Percentiles rank a stretch among this genome's conserved stretches.
These are phyloP conservation scores for Aspergillus ibericus DNA, from an alignment of 2,329 filamentous ascomycete species.

Conservation along the genomic window DNA sequence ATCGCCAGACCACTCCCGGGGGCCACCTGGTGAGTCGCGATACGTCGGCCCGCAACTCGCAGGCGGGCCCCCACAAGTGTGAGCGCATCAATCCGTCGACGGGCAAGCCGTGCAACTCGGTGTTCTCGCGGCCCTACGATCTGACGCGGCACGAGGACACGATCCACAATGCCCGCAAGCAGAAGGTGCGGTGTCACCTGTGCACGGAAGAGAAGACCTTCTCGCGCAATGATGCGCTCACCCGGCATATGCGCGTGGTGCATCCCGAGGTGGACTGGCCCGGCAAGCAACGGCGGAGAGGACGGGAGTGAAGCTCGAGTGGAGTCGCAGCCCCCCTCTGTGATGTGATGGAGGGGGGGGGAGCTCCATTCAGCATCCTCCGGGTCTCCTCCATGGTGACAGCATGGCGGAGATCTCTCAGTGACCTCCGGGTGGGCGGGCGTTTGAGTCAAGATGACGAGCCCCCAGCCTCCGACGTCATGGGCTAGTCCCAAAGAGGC, in stretches of 20 bases:
- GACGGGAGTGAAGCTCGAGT: constrained; percentile 31
- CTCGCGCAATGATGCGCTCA: constrained; percentile 90
- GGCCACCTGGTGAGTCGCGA: constrained; percentile 44
- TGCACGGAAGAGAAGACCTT: constrained; percentile 98
- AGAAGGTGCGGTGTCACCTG: constrained; percentile 88
- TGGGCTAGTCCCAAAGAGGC: constrained; percentile 12
- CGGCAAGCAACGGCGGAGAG: constrained; percentile 57
- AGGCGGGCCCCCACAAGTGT: constrained; percentile 90
- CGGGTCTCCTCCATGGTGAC: constrained; percentile 3
- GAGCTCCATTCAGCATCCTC: background rate
- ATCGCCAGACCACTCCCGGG: constrained; percentile 69
- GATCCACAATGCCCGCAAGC: constrained; percentile 91
- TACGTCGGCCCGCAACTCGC: constrained; percentile 68
- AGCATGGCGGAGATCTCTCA: background rate
- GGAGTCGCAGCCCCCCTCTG: background rate
- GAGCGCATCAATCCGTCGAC: constrained; percentile 92
- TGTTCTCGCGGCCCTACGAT: constrained; percentile 95
- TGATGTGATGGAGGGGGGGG: background rate
- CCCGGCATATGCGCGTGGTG: constrained; percentile 89
- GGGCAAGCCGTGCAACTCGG: constrained; percentile 87
- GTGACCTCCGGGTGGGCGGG: too few species aligned
- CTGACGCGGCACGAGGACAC: constrained; percentile 95
- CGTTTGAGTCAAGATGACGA: constrained; percentile 23
- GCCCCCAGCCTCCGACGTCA: constrained; percentile 25
- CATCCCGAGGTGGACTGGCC: constrained; percentile 84